These are phyloP conservation scores for Clitoria ternatea DNA, from an alignment of 306 rosid species.

Conservation along the genomic window DNA sequence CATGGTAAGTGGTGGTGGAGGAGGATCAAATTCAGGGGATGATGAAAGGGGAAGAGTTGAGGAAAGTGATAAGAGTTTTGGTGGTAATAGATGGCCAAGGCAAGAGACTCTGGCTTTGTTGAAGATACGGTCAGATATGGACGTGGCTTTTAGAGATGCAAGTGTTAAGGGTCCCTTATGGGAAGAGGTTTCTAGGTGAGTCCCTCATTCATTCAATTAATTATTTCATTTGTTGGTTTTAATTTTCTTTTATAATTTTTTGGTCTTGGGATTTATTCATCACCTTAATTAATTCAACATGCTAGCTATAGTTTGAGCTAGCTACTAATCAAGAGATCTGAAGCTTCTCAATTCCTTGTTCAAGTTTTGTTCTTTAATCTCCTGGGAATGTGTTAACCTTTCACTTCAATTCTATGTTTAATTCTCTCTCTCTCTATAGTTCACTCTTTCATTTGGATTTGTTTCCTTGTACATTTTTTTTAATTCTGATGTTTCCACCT, in stretches of 20 bases:
- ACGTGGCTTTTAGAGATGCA: slow-evolving; percentile 76
- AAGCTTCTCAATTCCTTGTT: not conserved
- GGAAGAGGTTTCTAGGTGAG: slow-evolving; percentile 90
- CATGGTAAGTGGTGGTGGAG: slow-evolving; percentile 15
- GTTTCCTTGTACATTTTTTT: not conserved
- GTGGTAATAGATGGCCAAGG: slow-evolving; percentile 93
- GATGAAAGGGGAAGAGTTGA: slow-evolving; percentile 50
- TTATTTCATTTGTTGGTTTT: no score
- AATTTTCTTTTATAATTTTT: not conserved
- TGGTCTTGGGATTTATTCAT: not conserved
- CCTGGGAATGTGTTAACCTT: slow-evolving; percentile 25
- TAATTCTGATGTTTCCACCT: not conserved
- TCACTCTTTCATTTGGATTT: slow-evolving; percentile 13
- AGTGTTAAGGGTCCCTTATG: slow-evolving; percentile 94
- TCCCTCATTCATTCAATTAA: not conserved
- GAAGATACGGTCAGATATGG: slow-evolving; percentile 96
- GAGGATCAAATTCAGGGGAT: slow-evolving; percentile 71
- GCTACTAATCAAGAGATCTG: slow-evolving; percentile 29
- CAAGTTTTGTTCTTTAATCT: slow-evolving; percentile 4
- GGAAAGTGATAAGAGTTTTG: slow-evolving; percentile 63
- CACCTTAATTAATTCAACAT: slow-evolving; percentile 5
- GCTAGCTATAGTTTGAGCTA: not conserved
- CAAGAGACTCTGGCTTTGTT: slow-evolving; percentile 83
- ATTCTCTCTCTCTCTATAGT: not conserved
- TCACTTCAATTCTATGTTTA: slow-evolving; percentile 6